Conservation (phyloP, 805 yeast genomes). For the Schwanniomyces pseudopolymorphus region DNA sequence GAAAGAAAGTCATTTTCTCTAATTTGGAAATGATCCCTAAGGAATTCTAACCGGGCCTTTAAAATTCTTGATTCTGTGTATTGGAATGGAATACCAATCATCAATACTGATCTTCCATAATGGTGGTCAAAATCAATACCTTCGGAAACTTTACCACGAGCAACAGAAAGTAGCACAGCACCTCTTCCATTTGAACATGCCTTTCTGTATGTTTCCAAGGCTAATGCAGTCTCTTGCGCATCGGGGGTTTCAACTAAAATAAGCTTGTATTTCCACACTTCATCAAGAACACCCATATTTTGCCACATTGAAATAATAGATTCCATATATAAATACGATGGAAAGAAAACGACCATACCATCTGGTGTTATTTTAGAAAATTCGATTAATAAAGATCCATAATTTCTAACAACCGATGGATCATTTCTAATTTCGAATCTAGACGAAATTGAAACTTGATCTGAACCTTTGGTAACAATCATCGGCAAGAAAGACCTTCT, state of each 20-base stretch:
- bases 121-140: constrained; percentile 99
- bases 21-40: constrained; percentile 89
- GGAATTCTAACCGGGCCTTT: constrained; percentile 90
- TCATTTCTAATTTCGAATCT: constrained; percentile 96
- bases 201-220: constrained; percentile 90
- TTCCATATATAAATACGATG: constrained; percentile 96
- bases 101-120: constrained; percentile 93
- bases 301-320: constrained; percentile 99
- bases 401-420: constrained; percentile 95
- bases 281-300: constrained; percentile 95
- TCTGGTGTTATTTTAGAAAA: constrained; percentile 96
- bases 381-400: constrained; percentile 89
- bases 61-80: constrained; percentile 95
- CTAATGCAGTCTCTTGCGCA: constrained; percentile 96
- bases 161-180: constrained; percentile 92
- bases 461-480: constrained; percentile 96
- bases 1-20: constrained; percentile 92
- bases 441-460: constrained; percentile 95
- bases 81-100: constrained; percentile 99
- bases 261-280: constrained; percentile 96
- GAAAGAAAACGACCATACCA: constrained; percentile 97
- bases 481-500: constrained; percentile 90
- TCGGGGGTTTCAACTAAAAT: constrained; percentile 98
- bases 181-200: constrained; percentile 98
- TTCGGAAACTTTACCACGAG: constrained; percentile 98